Percentiles rank a stretch among this genome's conserved stretches.
phyloP scores from a whole-genome alignment of 768 basidiomycete species.

The Gloeopeniophorella convolvens region DNA sequence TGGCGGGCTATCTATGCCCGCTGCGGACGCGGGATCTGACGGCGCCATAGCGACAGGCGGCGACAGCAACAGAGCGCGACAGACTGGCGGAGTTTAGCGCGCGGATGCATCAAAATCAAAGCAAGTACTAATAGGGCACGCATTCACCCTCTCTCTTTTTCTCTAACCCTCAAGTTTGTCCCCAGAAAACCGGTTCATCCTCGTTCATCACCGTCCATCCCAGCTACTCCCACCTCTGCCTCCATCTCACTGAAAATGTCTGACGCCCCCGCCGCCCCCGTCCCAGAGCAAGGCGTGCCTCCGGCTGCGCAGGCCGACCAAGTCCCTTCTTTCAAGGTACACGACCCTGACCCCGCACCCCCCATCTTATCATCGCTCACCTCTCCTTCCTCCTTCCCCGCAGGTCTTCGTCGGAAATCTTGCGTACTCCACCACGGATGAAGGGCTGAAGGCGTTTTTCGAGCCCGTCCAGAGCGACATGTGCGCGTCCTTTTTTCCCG shows the following conservation, averaged over 20 bases:
- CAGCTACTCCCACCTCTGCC: constrained; percentile 48
- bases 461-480: constrained; percentile 80
- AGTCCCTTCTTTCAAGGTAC: constrained; percentile 78
- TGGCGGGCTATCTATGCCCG: too few relatives aligned
- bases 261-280: constrained; percentile 83
- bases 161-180: constrained; percentile 78
- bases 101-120: constrained; percentile 11
- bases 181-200: constrained; percentile 81
- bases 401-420: constrained; percentile 96
- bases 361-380: constrained; percentile 19
- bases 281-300: constrained; percentile 79
- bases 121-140: constrained; percentile 16
- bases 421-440: constrained; percentile 89
- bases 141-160: constrained; percentile 36
- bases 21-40: too few relatives aligned
- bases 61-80: too few relatives aligned
- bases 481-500: constrained; percentile 42
- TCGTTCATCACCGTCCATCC: constrained; percentile 41
- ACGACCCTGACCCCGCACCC: too few relatives aligned
- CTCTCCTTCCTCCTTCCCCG: constrained; percentile 7
- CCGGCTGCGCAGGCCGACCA: constrained; percentile 75
- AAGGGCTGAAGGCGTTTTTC: constrained; percentile 93
- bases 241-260: constrained; percentile 62
- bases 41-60: too few relatives aligned
- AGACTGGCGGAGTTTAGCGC: not conserved